Evolutionary conservation across 2,329 filamentous ascomycete genomes (phyloP).

Genomic region (Penicillium sp.): DNA sequence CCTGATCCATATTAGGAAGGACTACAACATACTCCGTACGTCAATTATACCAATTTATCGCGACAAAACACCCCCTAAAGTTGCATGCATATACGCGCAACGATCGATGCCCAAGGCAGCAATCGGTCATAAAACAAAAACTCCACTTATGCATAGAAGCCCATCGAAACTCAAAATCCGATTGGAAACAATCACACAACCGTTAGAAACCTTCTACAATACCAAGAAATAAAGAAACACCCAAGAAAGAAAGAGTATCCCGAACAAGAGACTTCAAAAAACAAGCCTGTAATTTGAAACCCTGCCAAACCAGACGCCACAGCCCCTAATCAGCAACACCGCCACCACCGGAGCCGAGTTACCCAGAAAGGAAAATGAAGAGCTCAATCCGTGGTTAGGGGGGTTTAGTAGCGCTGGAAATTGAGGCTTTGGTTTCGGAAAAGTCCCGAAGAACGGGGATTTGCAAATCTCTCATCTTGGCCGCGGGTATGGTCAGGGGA

Average conservation of each 20-base stretch:
- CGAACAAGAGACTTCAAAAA: not conserved
- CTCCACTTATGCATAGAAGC: not conserved
- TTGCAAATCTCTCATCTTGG: not conserved
- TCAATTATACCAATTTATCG: not conserved
- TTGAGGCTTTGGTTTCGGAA: not conserved
- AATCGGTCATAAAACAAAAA: too few species aligned
- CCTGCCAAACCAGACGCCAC: not conserved
- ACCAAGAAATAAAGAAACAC: not conserved
- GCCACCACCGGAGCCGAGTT: not conserved
- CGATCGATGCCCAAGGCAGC: not conserved
- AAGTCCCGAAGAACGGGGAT: constrained; percentile 1
- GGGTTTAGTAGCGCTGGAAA: not conserved
- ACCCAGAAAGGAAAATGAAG: not conserved
- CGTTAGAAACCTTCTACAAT: not conserved
- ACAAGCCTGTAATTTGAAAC: not conserved
- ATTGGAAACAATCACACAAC: not conserved
- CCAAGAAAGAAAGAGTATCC: not conserved
- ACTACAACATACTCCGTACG: too few species aligned
- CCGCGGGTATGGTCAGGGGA: not conserved
- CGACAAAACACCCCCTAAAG: not conserved
- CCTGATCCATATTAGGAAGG: not conserved
- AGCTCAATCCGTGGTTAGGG: not conserved
- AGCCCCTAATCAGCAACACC: not conserved
- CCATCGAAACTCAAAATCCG: not conserved
- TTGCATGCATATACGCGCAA: not conserved